Conservation (phyloP, 2,329 filamentous ascomycete genomes). For the Sarocladiaceae sp. region DNA sequence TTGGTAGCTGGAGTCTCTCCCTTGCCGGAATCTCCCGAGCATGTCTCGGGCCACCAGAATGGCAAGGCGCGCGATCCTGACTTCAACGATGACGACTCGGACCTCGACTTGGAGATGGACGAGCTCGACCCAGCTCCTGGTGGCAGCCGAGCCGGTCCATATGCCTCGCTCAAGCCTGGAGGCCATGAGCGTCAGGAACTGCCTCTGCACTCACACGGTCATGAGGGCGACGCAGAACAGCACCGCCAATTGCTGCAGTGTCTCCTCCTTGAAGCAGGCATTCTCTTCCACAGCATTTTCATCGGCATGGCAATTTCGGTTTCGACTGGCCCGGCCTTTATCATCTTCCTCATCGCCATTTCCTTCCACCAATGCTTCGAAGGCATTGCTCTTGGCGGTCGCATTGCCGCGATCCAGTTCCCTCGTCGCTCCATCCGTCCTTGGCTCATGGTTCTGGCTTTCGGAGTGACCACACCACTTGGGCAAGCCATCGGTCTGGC, state of each 20-base stretch:
- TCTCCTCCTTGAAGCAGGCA: conserved; percentile 75
- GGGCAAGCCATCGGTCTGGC: conserved; percentile 79
- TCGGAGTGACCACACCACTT: conserved; percentile 72
- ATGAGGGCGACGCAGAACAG: conserved; percentile 34
- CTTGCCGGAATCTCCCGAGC: conserved; percentile 46
- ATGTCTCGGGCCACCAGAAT: conserved; percentile 26
- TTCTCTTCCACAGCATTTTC: conserved; percentile 80
- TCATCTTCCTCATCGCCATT: conserved; percentile 76
- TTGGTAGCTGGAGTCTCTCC: conserved; percentile 57
- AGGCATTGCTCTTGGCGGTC: conserved; percentile 77
- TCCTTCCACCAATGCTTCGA: conserved; percentile 87
- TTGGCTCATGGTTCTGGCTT: conserved; percentile 77
- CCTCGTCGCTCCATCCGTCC: conserved; percentile 68
- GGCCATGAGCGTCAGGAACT: neutral
- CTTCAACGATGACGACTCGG: conserved; percentile 44
- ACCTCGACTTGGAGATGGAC: conserved; percentile 56
- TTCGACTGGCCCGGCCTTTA: conserved; percentile 72
- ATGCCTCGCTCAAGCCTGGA: conserved; percentile 26
- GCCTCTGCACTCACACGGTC: conserved; percentile 5
- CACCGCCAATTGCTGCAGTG: conserved; percentile 71
- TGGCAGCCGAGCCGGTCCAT: conserved; percentile 23
- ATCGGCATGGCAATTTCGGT: conserved; percentile 86
- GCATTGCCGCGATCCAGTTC: conserved; percentile 81
- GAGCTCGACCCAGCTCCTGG: conserved; percentile 47
- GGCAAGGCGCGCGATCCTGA: conserved; percentile 25